Evolutionary conservation across 305 asterid species (phyloP).

Genomic region (Euphrasia arctica): DNA sequence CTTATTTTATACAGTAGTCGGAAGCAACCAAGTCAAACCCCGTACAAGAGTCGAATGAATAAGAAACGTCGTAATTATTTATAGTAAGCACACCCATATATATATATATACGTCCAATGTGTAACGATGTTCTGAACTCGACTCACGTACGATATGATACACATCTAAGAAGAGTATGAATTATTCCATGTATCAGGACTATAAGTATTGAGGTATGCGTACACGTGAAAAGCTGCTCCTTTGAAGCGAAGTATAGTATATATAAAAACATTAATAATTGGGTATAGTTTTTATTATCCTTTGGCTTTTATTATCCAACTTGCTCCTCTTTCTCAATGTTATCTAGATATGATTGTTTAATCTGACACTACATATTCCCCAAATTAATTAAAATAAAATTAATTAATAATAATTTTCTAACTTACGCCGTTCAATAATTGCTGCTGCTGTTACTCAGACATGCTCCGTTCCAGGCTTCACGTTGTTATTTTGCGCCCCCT

Average conservation of each 20-base stretch:
- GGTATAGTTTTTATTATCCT: slow-evolving; percentile 24
- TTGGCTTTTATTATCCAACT: slow-evolving; percentile 10
- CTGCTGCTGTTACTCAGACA: slow-evolving; percentile 22
- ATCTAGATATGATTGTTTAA: slow-evolving; percentile 14
- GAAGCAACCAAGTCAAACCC: too few relatives aligned
- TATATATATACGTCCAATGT: too few relatives aligned
- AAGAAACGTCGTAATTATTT: too few relatives aligned
- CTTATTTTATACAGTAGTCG: too few relatives aligned
- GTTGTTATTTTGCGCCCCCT: background rate
- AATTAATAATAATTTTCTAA: background rate
- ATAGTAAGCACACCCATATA: too few relatives aligned
- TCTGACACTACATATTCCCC: background rate
- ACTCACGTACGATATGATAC: too few relatives aligned
- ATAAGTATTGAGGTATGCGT: background rate
- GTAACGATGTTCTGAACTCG: too few relatives aligned
- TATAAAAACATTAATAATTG: background rate
- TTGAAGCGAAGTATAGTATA: background rate
- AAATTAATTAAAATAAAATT: background rate
- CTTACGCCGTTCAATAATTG: background rate
- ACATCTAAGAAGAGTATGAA: too few relatives aligned
- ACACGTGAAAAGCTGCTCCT: background rate
- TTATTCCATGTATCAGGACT: background rate
- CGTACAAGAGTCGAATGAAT: too few relatives aligned
- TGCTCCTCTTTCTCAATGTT: background rate
- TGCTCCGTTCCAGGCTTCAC: slow-evolving; percentile 15